These are phyloP conservation scores for Candida glaebosa DNA, from an alignment of 805 yeast genomes.

Conservation along the genomic window DNA sequence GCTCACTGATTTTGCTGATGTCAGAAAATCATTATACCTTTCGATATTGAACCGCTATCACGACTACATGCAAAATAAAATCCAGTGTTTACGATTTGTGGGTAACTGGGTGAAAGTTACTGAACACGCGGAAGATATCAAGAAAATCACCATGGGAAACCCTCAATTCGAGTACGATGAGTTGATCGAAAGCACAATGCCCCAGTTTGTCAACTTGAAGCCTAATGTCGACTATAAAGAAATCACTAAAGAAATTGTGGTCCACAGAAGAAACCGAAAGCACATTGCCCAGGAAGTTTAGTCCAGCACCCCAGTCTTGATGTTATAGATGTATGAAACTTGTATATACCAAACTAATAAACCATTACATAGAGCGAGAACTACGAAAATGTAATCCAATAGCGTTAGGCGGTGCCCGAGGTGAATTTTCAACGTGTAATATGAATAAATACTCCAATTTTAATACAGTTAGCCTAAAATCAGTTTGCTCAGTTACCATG, in stretches of 20 bases:
- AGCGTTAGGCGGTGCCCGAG: no score
- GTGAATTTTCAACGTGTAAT: no score
- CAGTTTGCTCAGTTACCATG: no score
- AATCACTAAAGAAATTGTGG: slow-evolving; percentile 15
- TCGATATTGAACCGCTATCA: slow-evolving; percentile 49
- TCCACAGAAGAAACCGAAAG: background rate
- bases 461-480: no score
- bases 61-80: slow-evolving; percentile 37
- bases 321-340: background rate
- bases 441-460: no score
- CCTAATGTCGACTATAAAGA: slow-evolving; percentile 26
- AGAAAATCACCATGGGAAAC: slow-evolving; percentile 17
- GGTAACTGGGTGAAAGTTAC: slow-evolving; percentile 28
- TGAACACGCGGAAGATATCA: slow-evolving; percentile 18
- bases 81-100: slow-evolving; percentile 26
- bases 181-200: slow-evolving; percentile 18
- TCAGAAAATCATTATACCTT: slow-evolving; percentile 53
- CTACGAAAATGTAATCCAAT: no score
- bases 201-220: slow-evolving; percentile 22
- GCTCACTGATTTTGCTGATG: slow-evolving; percentile 34
- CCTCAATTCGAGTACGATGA: slow-evolving; percentile 13
- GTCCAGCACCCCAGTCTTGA: no score
- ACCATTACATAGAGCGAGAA: no score
- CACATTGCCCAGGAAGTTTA: background rate
- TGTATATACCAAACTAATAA: no score